A percentile compares a stretch with the other conserved stretches of the same genome.
These are phyloP conservation scores for Biscutella auriculata DNA, from an alignment of 441 rosid genomes.

Conservation along the genomic window DNA sequence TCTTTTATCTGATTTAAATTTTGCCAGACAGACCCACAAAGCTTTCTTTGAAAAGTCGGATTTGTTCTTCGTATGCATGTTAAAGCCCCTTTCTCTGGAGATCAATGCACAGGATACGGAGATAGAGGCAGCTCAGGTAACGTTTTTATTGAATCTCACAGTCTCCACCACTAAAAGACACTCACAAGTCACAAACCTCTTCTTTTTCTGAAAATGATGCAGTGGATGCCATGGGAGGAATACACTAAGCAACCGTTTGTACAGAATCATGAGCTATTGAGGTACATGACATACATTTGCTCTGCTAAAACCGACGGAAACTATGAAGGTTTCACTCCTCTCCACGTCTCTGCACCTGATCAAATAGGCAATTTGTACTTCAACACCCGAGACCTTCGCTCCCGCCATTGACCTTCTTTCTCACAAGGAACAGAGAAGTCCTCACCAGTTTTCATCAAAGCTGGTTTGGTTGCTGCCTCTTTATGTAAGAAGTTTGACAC, in stretches of 20 bases:
- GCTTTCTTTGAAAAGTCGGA: slow-evolving; percentile 68
- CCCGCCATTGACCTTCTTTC: slow-evolving; percentile 5
- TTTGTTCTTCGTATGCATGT: slow-evolving; percentile 66
- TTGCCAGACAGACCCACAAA: slow-evolving; percentile 61
- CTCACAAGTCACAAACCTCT: background rate
- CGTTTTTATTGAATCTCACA: background rate
- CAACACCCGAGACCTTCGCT: slow-evolving; percentile 24
- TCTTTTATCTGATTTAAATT: background rate
- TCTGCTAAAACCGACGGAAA: slow-evolving; percentile 34
- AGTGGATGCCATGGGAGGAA: slow-evolving; percentile 85
- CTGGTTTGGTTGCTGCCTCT: background rate
- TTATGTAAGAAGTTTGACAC: slow-evolving; percentile 5
- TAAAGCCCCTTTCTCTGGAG: slow-evolving; percentile 59
- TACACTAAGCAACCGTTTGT: slow-evolving; percentile 45
- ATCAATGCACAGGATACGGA: slow-evolving; percentile 60
- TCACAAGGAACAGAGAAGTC: background rate
- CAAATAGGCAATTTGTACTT: slow-evolving; percentile 31
- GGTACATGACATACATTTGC: slow-evolving; percentile 36
- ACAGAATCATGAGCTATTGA: slow-evolving; percentile 32
- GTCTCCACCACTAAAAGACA: background rate
- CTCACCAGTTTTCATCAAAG: background rate
- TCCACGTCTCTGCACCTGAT: slow-evolving; percentile 24
- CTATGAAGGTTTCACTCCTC: slow-evolving; percentile 51
- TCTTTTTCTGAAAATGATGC: slow-evolving; percentile 15
- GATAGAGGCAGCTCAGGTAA: slow-evolving; percentile 72